A percentile compares a stretch with the other conserved stretches of the same genome.
Conservation (phyloP, 2,329 filamentous ascomycete species). For the Colletotrichum liaoningense region DNA sequence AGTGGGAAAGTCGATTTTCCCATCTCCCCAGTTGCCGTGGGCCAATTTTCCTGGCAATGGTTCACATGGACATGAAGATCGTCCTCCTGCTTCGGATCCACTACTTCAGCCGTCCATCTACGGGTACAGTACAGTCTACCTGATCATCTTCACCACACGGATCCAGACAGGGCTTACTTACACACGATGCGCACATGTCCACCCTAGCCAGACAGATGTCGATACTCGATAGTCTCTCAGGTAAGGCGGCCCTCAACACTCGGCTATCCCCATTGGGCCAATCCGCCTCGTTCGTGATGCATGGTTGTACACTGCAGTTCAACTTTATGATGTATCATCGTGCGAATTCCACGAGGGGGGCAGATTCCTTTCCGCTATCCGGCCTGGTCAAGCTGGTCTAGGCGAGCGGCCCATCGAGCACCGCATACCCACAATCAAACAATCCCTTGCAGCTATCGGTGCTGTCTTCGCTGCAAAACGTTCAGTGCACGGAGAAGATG, state of each 20-base stretch:
- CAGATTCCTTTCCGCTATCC: constrained; percentile 33
- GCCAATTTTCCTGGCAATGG: constrained; percentile 10
- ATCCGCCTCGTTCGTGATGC: constrained; percentile 4
- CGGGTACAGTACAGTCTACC: not conserved
- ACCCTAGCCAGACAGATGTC: not conserved
- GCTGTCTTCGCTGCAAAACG: constrained; percentile 11
- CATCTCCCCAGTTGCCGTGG: constrained; percentile 13
- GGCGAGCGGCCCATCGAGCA: constrained; percentile 16
- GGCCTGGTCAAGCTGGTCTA: not conserved
- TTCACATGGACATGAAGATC: constrained; percentile 27
- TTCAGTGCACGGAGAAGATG: not conserved
- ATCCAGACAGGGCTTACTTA: constrained; percentile 13
- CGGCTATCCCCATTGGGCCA: constrained; percentile 23
- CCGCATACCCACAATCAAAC: constrained; percentile 20
- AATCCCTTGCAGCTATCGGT: constrained; percentile 8
- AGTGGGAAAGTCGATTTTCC: constrained; percentile 27
- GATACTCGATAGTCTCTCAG: constrained; percentile 16
- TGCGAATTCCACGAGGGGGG: constrained; percentile 7
- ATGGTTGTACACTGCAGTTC: not conserved
- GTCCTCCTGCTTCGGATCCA: constrained; percentile 12
- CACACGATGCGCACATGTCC: not conserved
- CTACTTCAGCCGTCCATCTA: constrained; percentile 9
- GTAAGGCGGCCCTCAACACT: constrained; percentile 22
- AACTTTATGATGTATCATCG: constrained; percentile 24
- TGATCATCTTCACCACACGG: not conserved